phyloP scores from a whole-genome alignment of 768 basidiomycete species.

The Suillus brevipes region DNA sequence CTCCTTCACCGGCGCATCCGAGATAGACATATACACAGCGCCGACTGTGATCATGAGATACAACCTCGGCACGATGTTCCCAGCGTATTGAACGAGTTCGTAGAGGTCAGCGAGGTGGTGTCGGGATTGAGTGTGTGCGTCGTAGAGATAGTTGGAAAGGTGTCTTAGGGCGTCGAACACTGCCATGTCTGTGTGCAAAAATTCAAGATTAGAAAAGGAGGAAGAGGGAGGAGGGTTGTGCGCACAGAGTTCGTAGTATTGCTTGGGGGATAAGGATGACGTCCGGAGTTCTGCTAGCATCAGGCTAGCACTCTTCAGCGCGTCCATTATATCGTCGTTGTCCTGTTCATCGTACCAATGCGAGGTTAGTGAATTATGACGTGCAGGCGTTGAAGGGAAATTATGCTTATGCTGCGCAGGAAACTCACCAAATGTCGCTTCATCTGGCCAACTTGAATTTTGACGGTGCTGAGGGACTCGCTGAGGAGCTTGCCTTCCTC shows the following conservation, averaged over 20 bases:
- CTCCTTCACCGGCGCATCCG: constrained; percentile 96
- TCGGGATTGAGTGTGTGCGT: constrained; percentile 86
- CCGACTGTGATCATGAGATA: constrained; percentile 99
- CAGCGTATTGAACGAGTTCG: constrained; percentile 99
- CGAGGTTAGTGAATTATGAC: not conserved
- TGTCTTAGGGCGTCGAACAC: constrained; percentile 96
- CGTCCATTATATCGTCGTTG: constrained; percentile 97
- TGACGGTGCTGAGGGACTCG: constrained; percentile 83
- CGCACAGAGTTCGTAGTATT: constrained; percentile 97
- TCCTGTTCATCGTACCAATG: constrained; percentile 51
- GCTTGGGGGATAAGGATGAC: constrained; percentile 90
- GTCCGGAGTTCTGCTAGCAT: constrained; percentile 98
- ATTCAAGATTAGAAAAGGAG: no score
- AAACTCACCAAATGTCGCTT: constrained; percentile 81
- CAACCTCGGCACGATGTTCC: constrained; percentile 90
- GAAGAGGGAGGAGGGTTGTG: constrained; percentile 2
- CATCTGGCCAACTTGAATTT: constrained; percentile 93
- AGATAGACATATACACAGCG: constrained; percentile 97
- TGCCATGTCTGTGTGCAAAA: constrained; percentile 75
- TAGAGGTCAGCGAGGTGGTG: constrained; percentile 99
- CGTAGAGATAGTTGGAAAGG: constrained; percentile 94
- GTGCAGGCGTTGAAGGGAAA: not conserved
- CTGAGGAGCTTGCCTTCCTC: constrained; percentile 85
- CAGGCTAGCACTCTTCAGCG: constrained; percentile 92
- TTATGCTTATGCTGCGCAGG: constrained; percentile 5